These are phyloP conservation scores for Gossypium rotundifolium DNA, from an alignment of 345 rosid species.

Conservation along the genomic window DNA sequence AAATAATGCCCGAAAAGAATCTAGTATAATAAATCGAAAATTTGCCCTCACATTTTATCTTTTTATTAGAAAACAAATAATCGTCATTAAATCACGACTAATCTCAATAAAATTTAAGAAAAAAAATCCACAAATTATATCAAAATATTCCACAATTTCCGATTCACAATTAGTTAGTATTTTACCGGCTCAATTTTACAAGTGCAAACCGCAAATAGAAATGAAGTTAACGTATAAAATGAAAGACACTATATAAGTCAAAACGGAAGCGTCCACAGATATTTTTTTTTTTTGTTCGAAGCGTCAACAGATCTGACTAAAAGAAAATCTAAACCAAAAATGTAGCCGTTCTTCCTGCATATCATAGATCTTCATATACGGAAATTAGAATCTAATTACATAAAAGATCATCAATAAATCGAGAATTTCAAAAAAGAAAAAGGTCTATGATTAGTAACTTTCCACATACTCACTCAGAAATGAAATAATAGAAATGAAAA, in stretches of 20 bases:
- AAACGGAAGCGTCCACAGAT: background rate
- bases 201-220: background rate
- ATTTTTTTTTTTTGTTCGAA: background rate
- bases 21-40: background rate
- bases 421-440: background rate
- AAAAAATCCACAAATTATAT: background rate
- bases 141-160: background rate
- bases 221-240: background rate
- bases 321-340: background rate
- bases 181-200: background rate
- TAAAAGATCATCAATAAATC: background rate
- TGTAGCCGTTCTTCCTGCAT: background rate
- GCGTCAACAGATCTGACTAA: slow-evolving; percentile 3
- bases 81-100: background rate
- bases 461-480: background rate
- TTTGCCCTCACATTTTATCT: background rate
- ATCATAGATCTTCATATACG: background rate
- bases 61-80: background rate
- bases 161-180: background rate
- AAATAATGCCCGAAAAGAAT: background rate
- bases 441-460: background rate
- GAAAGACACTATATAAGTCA: background rate
- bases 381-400: background rate
- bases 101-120: background rate
- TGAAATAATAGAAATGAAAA: background rate